Conservation (phyloP, 148 eudicot species). For the Rhododendron henanense region DNA sequence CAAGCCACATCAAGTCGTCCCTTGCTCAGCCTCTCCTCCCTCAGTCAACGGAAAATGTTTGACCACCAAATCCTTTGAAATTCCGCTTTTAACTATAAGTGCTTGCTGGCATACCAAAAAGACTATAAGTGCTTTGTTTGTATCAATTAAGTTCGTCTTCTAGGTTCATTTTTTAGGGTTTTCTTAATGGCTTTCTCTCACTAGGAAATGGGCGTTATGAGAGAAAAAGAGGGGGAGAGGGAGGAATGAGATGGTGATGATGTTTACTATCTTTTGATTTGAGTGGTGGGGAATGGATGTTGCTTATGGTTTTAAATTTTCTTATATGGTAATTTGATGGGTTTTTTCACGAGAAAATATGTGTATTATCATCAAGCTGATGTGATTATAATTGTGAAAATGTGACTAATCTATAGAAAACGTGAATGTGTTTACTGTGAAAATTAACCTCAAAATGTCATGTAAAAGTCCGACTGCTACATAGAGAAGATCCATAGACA, state of each 20-base stretch:
- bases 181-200: constrained; percentile 30
- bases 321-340: constrained; percentile 24
- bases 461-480: too few relatives aligned
- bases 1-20: constrained; percentile 50
- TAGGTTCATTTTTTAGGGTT: constrained; percentile 8
- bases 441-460: too few relatives aligned
- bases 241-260: constrained; percentile 31
- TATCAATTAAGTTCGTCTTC: constrained; percentile 19
- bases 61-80: constrained; percentile 13
- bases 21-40: constrained; percentile 82
- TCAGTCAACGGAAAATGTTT: constrained; percentile 66
- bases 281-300: constrained; percentile 28
- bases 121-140: constrained; percentile 14
- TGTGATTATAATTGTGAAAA: neutral
- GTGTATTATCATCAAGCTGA: constrained; percentile 12
- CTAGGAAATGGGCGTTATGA: constrained; percentile 21
- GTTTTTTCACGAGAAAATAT: constrained; percentile 25
- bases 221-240: constrained; percentile 24
- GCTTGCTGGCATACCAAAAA: neutral
- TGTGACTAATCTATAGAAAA: too few relatives aligned
- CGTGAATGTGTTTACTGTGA: too few relatives aligned
- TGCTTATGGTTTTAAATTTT: constrained; percentile 8
- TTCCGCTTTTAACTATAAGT: neutral
- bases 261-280: constrained; percentile 31
- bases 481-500: too few relatives aligned